A percentile compares a stretch with the other conserved stretches of the same genome.
Conservation (phyloP, 139 green algal genomes). For the Volvox reticuliferus region DNA sequence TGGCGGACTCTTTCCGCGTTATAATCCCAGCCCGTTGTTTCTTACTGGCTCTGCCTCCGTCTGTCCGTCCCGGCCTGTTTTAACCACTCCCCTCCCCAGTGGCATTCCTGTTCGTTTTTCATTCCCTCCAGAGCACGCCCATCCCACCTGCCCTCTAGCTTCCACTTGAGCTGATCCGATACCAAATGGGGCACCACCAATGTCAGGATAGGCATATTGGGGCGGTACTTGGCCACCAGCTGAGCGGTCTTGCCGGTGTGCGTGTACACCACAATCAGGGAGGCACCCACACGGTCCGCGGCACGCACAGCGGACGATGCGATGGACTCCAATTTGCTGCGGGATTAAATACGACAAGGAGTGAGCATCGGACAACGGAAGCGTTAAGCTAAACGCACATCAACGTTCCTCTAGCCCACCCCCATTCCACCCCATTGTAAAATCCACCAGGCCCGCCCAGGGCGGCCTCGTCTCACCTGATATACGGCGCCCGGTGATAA, state of each 20-base stretch:
- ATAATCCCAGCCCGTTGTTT: too few relatives aligned
- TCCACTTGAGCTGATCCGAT: conserved; percentile 84
- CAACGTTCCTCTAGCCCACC: not conserved
- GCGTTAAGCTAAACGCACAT: too few relatives aligned
- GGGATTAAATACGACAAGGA: too few relatives aligned
- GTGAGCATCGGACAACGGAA: too few relatives aligned
- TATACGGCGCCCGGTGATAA: conserved; percentile 45
- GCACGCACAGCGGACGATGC: conserved; percentile 87
- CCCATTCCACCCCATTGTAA: not conserved
- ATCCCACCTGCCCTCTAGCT: conserved; percentile 74
- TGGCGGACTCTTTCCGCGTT: too few relatives aligned
- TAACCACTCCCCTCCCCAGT: not conserved
- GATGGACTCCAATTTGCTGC: conserved; percentile 90
- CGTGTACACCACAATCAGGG: conserved; percentile 78
- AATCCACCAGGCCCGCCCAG: too few relatives aligned
- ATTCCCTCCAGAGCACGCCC: not conserved
- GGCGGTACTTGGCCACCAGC: conserved; percentile 92
- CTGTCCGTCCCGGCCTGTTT: not conserved
- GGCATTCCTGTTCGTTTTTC: too few relatives aligned
- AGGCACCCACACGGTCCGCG: conserved; percentile 80
- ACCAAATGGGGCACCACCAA: conserved; percentile 90
- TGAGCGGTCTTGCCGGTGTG: conserved; percentile 82
- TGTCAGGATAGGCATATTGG: conserved; percentile 89
- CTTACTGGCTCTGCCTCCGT: too few relatives aligned
- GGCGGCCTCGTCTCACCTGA: conserved; percentile 1